Conservation (phyloP, 2,329 filamentous ascomycete species). For the Fusarium dlaminii region DNA sequence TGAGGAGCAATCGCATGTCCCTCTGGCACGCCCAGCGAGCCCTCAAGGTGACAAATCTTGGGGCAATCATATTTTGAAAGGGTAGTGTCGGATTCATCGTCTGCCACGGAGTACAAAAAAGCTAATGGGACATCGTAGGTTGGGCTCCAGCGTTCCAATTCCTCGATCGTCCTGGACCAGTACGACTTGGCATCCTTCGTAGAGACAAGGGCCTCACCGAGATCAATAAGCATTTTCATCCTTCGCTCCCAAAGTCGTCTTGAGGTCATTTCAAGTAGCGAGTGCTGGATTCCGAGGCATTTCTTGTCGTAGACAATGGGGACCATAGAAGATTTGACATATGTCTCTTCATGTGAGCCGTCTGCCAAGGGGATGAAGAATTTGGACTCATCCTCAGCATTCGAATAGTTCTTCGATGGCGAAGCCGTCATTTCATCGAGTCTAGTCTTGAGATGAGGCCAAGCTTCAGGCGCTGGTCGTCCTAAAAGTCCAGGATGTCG, state of each 20-base stretch:
- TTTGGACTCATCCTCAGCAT: constrained; percentile 55
- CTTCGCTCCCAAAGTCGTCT: constrained; percentile 59
- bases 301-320: constrained; percentile 55
- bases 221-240: constrained; percentile 59
- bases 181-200: constrained; percentile 57
- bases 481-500: constrained; percentile 73
- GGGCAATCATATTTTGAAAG: constrained; percentile 44
- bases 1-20: constrained; percentile 54
- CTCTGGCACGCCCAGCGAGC: constrained; percentile 57
- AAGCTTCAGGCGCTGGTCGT: constrained; percentile 65
- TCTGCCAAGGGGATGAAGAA: constrained; percentile 57
- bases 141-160: constrained; percentile 55
- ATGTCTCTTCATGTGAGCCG: constrained; percentile 56
- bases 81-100: constrained; percentile 43
- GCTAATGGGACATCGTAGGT: constrained; percentile 61
- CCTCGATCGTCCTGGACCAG: constrained; percentile 57
- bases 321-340: constrained; percentile 59
- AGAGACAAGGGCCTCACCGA: constrained; percentile 57
- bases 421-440: constrained; percentile 47
- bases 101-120: constrained; percentile 61
- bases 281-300: constrained; percentile 58
- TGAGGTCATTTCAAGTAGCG: constrained; percentile 58
- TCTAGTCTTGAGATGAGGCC: constrained; percentile 62
- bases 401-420: constrained; percentile 45
- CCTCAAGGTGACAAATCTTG: constrained; percentile 55